Evolutionary conservation across 2,329 filamentous ascomycete species (phyloP).

Genomic region (Trichoderma endophyticum): DNA sequence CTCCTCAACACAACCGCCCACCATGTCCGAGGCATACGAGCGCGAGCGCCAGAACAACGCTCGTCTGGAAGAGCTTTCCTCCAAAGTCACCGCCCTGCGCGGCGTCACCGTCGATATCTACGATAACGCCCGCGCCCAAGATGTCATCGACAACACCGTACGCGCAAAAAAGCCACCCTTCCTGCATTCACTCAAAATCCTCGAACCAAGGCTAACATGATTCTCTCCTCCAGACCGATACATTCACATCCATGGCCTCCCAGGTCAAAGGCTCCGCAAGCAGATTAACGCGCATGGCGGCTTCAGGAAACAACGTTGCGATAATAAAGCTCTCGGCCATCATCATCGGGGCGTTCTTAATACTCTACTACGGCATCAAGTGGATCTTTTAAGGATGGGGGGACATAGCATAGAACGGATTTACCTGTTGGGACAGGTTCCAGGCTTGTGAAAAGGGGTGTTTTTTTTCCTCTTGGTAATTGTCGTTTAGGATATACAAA

Average conservation of each 20-base stretch:
- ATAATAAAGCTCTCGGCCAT: constrained; percentile 87
- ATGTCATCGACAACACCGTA: constrained; percentile 84
- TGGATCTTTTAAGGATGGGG: constrained; percentile 53
- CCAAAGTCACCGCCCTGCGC: constrained; percentile 87
- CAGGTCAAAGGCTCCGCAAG: constrained; percentile 80
- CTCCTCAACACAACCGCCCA: background rate
- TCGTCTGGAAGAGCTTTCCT: constrained; percentile 83
- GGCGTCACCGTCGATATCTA: constrained; percentile 97
- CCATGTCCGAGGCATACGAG: constrained; percentile 74
- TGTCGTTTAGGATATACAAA: constrained; percentile 14
- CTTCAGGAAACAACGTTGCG: constrained; percentile 84
- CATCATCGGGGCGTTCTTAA: constrained; percentile 66
- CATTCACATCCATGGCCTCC: constrained; percentile 82
- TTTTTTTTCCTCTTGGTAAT: background rate
- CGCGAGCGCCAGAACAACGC: constrained; percentile 90
- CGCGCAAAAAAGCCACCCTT: constrained; percentile 26
- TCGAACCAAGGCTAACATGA: background rate
- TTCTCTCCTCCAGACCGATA: constrained; percentile 62
- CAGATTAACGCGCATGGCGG: constrained; percentile 85
- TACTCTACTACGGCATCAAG: constrained; percentile 70
- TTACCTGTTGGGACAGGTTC: background rate
- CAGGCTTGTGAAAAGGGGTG: background rate
- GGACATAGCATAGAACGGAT: background rate
- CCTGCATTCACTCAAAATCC: background rate
- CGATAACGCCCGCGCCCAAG: constrained; percentile 86